These are phyloP conservation scores for Triticum monococcum DNA, from an alignment of 176 grass and related monocot genomes.

Conservation along the genomic window DNA sequence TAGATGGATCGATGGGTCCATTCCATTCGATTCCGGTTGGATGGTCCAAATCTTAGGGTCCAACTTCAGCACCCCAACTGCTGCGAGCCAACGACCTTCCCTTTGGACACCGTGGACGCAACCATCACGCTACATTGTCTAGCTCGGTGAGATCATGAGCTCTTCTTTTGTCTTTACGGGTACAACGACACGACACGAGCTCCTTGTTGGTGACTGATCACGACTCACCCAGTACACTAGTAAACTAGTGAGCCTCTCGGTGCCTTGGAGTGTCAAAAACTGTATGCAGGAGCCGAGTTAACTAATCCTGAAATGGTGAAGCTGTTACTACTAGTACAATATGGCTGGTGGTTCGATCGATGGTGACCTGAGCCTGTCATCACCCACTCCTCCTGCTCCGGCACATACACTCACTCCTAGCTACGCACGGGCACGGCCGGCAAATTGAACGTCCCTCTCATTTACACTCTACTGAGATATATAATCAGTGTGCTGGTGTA, in stretches of 20 bases:
- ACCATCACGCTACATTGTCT: too few relatives aligned
- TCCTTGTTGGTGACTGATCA: not conserved
- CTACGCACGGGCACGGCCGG: not conserved
- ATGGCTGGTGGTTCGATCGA: not conserved
- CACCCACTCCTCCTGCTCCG: not conserved
- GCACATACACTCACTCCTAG: not conserved
- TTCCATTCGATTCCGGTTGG: too few relatives aligned
- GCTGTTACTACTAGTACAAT: not conserved
- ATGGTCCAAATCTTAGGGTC: too few relatives aligned
- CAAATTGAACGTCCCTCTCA: not conserved
- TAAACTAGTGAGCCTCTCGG: not conserved
- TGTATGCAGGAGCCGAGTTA: not conserved
- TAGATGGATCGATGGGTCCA: too few relatives aligned
- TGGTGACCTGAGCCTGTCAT: slow-evolving; percentile 5
- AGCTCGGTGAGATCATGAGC: too few relatives aligned
- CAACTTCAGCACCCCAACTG: too few relatives aligned
- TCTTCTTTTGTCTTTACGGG: too few relatives aligned
- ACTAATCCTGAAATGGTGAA: not conserved
- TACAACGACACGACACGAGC: too few relatives aligned
- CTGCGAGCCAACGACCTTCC: too few relatives aligned
- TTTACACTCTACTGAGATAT: not conserved
- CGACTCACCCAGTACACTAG: not conserved
- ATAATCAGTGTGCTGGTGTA: not conserved
- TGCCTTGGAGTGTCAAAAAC: not conserved
- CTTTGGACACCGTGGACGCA: too few relatives aligned